Conservation (phyloP, 2,329 filamentous ascomycete genomes). For the Amphichorda felina region DNA sequence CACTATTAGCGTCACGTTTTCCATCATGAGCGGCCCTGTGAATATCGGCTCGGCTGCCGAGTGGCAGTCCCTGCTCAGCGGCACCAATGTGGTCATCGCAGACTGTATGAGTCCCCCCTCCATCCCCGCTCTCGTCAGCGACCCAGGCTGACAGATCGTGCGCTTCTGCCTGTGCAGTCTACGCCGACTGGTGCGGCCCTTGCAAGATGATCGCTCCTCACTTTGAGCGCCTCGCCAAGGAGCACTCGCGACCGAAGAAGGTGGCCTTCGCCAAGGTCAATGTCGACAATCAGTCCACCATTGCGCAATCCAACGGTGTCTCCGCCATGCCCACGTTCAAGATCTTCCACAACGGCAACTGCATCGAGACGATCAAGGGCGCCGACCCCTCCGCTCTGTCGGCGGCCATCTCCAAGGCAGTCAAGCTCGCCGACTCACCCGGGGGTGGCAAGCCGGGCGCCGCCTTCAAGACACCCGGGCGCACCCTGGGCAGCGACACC, state of each 20-base stretch:
- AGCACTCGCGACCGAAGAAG: conserved; percentile 68
- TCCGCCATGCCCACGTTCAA: conserved; percentile 91
- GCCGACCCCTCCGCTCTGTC: conserved; percentile 69
- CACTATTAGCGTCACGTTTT: neutral
- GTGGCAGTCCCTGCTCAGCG: conserved; percentile 60
- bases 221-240: conserved; percentile 72
- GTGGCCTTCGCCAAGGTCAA: conserved; percentile 90
- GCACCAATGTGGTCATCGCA: conserved; percentile 70
- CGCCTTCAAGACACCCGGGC: conserved; percentile 41
- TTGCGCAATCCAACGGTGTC: conserved; percentile 68
- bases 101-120: conserved; percentile 57
- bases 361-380: conserved; percentile 67
- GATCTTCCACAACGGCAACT: conserved; percentile 66
- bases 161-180: conserved; percentile 46
- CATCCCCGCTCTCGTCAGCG: too few species aligned
- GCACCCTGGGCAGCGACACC: conserved; percentile 38
- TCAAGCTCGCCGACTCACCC: conserved; percentile 36
- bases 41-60: conserved; percentile 55
- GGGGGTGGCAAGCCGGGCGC: conserved; percentile 28
- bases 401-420: conserved; percentile 60
- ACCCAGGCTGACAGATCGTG: neutral
- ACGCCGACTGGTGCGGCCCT: conserved; percentile 89
- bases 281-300: conserved; percentile 69
- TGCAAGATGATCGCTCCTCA: conserved; percentile 87
- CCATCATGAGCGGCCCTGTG: conserved; percentile 33